A percentile compares a stretch with the other conserved stretches of the same genome.
These are phyloP conservation scores for Petrea volubilis DNA, from an alignment of 257 asterid species.

Conservation along the genomic window DNA sequence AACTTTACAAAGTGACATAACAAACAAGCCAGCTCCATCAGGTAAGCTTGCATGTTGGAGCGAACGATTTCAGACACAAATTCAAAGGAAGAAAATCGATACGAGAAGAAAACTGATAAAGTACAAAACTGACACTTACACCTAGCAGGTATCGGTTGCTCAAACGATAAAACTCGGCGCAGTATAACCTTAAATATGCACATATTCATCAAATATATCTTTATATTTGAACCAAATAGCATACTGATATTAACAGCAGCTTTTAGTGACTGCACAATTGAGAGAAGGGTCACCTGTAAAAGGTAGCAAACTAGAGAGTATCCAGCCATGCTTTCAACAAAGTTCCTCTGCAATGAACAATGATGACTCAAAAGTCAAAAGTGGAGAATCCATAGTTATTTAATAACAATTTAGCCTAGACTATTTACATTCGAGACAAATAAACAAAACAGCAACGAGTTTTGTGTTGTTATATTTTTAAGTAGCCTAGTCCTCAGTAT, in stretches of 20 bases:
- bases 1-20: background rate
- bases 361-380: background rate
- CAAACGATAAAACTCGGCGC: background rate
- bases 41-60: background rate
- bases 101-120: background rate
- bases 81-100: background rate
- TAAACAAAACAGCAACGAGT: background rate
- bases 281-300: slow-evolving; percentile 61
- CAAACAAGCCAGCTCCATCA: background rate
- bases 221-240: slow-evolving; percentile 7
- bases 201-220: slow-evolving; percentile 4
- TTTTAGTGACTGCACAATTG: background rate
- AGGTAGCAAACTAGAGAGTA: slow-evolving; percentile 97
- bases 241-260: background rate
- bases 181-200: slow-evolving; percentile 2
- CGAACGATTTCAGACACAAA: background rate
- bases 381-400: background rate
- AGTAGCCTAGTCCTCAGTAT: background rate
- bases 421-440: background rate
- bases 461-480: background rate
- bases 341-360: slow-evolving; percentile 64
- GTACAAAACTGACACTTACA: background rate
- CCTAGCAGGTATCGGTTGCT: slow-evolving; percentile 10
- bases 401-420: background rate
- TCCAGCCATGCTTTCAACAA: slow-evolving; percentile 99